phyloP scores from a whole-genome alignment of 2,329 filamentous ascomycete genomes.

The Aspergillus hortae region DNA sequence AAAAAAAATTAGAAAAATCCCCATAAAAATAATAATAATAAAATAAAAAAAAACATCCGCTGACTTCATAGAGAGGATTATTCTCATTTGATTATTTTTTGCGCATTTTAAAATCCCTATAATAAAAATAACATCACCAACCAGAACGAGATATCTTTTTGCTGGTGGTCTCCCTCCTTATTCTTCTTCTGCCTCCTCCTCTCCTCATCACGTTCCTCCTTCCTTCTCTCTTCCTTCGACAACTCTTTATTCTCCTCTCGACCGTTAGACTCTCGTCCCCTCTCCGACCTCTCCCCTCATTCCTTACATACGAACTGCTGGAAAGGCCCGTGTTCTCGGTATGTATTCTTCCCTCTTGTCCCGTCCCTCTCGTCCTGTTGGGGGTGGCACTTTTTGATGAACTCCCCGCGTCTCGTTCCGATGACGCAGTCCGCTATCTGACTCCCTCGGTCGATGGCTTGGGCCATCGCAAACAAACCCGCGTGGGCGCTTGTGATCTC shows the following conservation, averaged over 20 bases:
- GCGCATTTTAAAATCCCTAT: too few relatives aligned
- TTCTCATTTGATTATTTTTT: too few relatives aligned
- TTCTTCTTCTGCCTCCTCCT: background rate
- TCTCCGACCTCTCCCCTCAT: constrained; percentile 1
- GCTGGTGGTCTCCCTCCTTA: background rate
- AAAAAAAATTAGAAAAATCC: too few relatives aligned
- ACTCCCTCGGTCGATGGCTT: background rate
- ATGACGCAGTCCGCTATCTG: constrained; percentile 9
- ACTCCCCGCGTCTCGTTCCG: constrained; percentile 5
- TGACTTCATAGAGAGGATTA: too few relatives aligned
- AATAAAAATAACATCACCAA: too few relatives aligned
- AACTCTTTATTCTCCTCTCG: background rate
- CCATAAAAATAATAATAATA: too few relatives aligned
- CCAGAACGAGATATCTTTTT: too few relatives aligned
- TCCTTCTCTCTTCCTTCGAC: background rate
- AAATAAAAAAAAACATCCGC: too few relatives aligned
- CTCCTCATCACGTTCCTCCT: background rate
- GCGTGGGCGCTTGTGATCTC: background rate
- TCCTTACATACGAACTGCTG: too few relatives aligned
- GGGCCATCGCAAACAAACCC: background rate
- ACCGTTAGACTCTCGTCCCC: background rate
- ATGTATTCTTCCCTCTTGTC: background rate
- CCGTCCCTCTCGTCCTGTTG: background rate
- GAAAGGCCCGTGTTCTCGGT: background rate
- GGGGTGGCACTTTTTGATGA: background rate